A percentile compares a stretch with the other conserved stretches of the same genome.
Evolutionary conservation across 768 basidiomycete species (phyloP).

Genomic region (Boletus reticuloceps): DNA sequence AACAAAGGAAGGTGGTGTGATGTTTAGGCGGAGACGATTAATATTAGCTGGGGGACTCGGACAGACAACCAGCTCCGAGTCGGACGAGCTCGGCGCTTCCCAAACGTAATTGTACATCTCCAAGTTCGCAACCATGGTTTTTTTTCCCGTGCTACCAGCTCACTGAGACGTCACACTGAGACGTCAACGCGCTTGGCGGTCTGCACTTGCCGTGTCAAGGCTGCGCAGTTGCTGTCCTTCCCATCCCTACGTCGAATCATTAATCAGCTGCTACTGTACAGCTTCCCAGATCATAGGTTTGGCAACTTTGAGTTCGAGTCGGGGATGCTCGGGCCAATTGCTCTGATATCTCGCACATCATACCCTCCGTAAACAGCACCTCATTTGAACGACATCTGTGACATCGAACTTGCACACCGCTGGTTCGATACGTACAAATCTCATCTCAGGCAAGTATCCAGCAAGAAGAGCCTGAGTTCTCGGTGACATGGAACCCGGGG

Average conservation of each 20-base stretch:
- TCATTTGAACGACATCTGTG: too few relatives aligned
- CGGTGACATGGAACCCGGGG: slow-evolving; percentile 12
- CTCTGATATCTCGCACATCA: background rate
- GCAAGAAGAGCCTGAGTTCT: slow-evolving; percentile 1
- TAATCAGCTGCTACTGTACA: too few relatives aligned
- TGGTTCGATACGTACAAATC: background rate
- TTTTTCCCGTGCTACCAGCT: background rate
- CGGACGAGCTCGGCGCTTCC: background rate
- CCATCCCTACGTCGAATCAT: too few relatives aligned
- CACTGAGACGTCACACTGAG: slow-evolving; percentile 15
- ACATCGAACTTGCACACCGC: too few relatives aligned
- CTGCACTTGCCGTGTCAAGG: slow-evolving; percentile 5
- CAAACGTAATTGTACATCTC: slow-evolving; percentile 13
- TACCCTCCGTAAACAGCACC: too few relatives aligned
- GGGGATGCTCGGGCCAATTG: slow-evolving; percentile 6
- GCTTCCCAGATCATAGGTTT: background rate
- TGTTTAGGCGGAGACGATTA: slow-evolving; percentile 25
- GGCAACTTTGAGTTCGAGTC: background rate
- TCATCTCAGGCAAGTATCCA: background rate
- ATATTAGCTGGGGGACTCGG: background rate
- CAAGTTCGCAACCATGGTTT: background rate
- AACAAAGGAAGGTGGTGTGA: slow-evolving; percentile 19
- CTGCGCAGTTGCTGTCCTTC: slow-evolving; percentile 5
- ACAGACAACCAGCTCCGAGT: background rate
- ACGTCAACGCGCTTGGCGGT: slow-evolving; percentile 1